A percentile compares a stretch with the other conserved stretches of the same genome.
Evolutionary conservation across 83 land plant species (phyloP).

Genomic region (Thuja plicata): DNA sequence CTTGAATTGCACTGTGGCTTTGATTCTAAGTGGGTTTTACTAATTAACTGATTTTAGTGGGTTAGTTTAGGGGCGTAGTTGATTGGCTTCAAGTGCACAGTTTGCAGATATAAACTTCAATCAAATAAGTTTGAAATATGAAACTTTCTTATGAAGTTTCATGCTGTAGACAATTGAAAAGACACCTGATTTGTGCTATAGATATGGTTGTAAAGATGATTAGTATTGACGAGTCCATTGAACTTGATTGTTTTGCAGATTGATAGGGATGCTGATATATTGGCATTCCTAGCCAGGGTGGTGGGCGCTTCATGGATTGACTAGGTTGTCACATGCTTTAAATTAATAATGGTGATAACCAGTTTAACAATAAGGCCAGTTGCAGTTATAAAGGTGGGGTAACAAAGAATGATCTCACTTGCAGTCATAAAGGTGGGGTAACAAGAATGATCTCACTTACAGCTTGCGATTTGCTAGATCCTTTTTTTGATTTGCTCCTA

Average conservation of each 20-base stretch:
- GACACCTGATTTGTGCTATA: background rate
- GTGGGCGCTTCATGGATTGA: constrained; percentile 62
- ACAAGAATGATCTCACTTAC: background rate
- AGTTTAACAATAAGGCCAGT: background rate
- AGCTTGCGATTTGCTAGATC: no score
- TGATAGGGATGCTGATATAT: constrained; percentile 74
- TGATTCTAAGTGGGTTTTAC: background rate
- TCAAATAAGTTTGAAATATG: no score
- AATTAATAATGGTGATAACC: no score
- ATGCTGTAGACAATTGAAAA: background rate
- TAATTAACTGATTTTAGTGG: background rate
- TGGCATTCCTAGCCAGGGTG: constrained; percentile 75
- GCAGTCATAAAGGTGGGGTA: background rate
- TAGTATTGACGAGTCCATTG: background rate
- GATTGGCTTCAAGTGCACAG: no score
- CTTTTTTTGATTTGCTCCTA: no score
- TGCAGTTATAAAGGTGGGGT: background rate
- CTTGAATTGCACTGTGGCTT: background rate
- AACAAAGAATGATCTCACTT: background rate
- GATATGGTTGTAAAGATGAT: background rate
- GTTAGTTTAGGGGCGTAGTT: no score
- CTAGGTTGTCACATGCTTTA: background rate
- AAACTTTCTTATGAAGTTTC: no score
- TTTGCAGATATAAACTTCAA: no score
- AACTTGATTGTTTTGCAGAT: constrained; percentile 45